Evolutionary conservation across 108 stramenopile species (phyloP).

Genomic region (Cyclotella choctawhatcheeana): DNA sequence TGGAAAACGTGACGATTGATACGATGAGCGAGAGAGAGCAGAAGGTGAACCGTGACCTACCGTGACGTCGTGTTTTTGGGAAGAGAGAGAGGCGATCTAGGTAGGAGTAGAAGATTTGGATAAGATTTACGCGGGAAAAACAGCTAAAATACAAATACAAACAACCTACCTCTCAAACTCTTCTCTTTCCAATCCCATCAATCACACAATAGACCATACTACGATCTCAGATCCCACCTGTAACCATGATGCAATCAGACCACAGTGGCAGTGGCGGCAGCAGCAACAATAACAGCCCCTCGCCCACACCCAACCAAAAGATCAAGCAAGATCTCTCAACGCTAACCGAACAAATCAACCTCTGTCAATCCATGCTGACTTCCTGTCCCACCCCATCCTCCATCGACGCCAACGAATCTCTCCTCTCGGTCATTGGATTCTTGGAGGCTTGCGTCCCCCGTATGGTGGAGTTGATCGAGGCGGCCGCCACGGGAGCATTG

Average conservation of each 20-base stretch:
- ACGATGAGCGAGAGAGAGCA: too few species aligned
- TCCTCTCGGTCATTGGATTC: constrained; percentile 78
- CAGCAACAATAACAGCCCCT: background rate
- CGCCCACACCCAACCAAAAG: constrained; percentile 59
- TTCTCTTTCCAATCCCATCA: background rate
- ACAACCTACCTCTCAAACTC: background rate
- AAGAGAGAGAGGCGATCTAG: too few species aligned
- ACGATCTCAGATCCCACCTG: background rate
- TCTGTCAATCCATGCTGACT: constrained; percentile 64
- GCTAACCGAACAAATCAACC: constrained; percentile 77
- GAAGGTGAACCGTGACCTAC: too few species aligned
- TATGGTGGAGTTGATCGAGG: constrained; percentile 84
- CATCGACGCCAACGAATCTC: constrained; percentile 53
- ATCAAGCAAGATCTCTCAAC: constrained; percentile 63
- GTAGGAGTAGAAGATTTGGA: too few species aligned
- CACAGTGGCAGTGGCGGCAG: background rate
- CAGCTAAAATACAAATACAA: too few species aligned
- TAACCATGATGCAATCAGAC: constrained; percentile 34
- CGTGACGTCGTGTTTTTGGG: too few species aligned
- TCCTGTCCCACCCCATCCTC: constrained; percentile 24
- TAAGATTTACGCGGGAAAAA: too few species aligned
- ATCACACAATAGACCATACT: background rate
- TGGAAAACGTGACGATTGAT: too few species aligned
- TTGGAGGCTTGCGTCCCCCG: constrained; percentile 86
- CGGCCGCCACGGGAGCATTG: constrained; percentile 65